Conservation (phyloP, 495 filamentous ascomycete genomes). For the Letharia columbiana region DNA sequence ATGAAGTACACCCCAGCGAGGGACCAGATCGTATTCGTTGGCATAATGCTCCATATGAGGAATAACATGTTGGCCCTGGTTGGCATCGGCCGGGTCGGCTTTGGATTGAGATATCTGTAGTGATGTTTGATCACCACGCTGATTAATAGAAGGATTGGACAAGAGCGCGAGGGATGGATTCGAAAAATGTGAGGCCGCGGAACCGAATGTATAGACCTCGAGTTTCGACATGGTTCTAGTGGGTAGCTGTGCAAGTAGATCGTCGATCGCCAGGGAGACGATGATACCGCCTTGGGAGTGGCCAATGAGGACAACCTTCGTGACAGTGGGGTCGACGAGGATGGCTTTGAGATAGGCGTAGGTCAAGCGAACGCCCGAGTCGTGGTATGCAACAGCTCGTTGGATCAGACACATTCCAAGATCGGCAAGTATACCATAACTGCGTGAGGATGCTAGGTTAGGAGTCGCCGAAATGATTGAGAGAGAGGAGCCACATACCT, state of each 20-base stretch:
- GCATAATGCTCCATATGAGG: conserved; percentile 80
- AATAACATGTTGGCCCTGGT: conserved; percentile 39
- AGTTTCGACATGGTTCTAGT: conserved; percentile 16
- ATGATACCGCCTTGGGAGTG: conserved; percentile 82
- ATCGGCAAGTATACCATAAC: conserved; percentile 60
- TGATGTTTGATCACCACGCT: conserved; percentile 8
- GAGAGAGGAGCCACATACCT: conserved; percentile 40
- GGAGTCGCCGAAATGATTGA: background rate
- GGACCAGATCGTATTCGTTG: conserved; percentile 67
- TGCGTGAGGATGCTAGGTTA: conserved; percentile 17
- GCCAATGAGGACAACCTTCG: conserved; percentile 67
- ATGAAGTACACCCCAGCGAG: conserved; percentile 64
- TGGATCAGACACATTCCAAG: conserved; percentile 70
- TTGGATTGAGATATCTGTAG: conserved; percentile 18
- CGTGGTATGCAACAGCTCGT: conserved; percentile 64
- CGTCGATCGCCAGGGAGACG: conserved; percentile 64
- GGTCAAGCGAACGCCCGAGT: conserved; percentile 53
- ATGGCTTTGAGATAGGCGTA: conserved; percentile 47
- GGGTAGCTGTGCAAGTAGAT: conserved; percentile 70
- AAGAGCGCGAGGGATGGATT: conserved; percentile 48
- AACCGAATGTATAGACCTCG: conserved; percentile 82
- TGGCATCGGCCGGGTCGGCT: conserved; percentile 17
- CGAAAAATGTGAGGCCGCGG: conserved; percentile 82
- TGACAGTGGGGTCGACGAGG: conserved; percentile 48
- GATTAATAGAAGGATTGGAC: background rate